Evolutionary conservation across 179 eudicot genomes (phyloP).

Genomic region (Actinidia chinensis): DNA sequence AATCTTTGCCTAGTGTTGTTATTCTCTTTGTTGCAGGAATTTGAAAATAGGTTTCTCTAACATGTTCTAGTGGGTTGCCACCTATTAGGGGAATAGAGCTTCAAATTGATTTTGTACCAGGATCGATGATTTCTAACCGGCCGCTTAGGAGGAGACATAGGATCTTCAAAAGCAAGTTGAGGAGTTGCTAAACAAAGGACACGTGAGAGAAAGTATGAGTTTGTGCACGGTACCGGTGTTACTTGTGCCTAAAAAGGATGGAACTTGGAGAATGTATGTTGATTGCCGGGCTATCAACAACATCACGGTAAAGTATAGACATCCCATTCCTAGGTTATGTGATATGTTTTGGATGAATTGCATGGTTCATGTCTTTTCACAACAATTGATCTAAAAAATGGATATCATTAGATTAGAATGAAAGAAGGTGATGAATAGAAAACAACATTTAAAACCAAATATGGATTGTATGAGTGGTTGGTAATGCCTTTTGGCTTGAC

Average conservation of each 20-base stretch:
- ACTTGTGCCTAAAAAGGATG: constrained; percentile 19
- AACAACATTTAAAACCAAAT: constrained; percentile 4
- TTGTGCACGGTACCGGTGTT: not conserved
- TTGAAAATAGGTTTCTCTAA: not conserved
- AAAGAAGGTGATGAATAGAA: constrained; percentile 16
- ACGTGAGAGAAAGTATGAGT: not conserved
- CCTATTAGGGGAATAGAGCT: not conserved
- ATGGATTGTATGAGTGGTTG: constrained; percentile 10
- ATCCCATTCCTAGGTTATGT: constrained; percentile 4
- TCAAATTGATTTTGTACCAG: not conserved
- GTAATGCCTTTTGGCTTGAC: constrained; percentile 20
- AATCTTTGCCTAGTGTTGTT: not conserved
- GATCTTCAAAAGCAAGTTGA: not conserved
- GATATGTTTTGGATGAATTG: constrained; percentile 23
- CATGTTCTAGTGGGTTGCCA: not conserved
- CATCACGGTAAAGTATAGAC: not conserved
- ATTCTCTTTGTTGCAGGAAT: not conserved
- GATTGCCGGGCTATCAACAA: constrained; percentile 13
- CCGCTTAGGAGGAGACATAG: not conserved
- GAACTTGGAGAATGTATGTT: constrained; percentile 17
- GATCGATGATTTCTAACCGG: not conserved
- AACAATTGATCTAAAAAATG: constrained; percentile 11
- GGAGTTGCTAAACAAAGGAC: not conserved
- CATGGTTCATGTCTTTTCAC: not conserved
- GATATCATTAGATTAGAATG: constrained; percentile 12